Conservation (phyloP, 192 early-diverging fungal genomes). For the Mortierella hygrophila region DNA sequence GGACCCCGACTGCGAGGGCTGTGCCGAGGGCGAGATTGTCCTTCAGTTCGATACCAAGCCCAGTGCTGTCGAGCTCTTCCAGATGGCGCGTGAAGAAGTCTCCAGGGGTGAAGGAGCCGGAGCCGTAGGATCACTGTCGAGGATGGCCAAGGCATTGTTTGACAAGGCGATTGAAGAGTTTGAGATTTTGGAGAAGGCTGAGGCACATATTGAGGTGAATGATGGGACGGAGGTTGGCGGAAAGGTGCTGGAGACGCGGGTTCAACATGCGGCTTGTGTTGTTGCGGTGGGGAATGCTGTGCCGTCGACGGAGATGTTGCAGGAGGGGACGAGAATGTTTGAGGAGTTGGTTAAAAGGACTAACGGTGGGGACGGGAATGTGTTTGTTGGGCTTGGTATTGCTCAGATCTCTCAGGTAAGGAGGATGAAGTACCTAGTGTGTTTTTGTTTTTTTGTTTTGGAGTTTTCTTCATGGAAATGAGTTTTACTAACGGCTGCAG, state of each 20-base stretch:
- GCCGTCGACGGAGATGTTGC: conserved; percentile 38
- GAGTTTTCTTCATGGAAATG: no score
- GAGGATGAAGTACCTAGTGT: not conserved
- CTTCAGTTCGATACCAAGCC: conserved; percentile 67
- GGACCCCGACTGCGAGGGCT: conserved; percentile 68
- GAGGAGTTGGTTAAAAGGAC: conserved; percentile 46
- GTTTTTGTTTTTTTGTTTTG: not conserved
- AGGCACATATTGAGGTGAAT: conserved; percentile 54
- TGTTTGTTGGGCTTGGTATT: conserved; percentile 37
- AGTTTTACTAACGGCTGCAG: not conserved
- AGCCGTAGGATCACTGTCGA: conserved; percentile 5
- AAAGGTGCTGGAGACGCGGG: conserved; percentile 28
- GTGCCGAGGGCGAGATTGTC: conserved; percentile 72
- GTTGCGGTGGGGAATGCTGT: conserved; percentile 32
- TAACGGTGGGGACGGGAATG: conserved; percentile 16
- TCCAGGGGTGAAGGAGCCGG: conserved; percentile 8
- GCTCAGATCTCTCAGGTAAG: conserved; percentile 38
- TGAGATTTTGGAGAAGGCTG: conserved; percentile 56
- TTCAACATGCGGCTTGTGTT: conserved; percentile 50
- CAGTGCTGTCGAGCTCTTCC: conserved; percentile 67
- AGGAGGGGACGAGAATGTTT: conserved; percentile 46
- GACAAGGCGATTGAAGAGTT: conserved; percentile 69
- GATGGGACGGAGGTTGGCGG: conserved; percentile 46
- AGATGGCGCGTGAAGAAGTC: conserved; percentile 68
- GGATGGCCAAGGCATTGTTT: conserved; percentile 61